phyloP scores from a whole-genome alignment of 176 grass and related monocot genomes.

The Oryza coarctata region DNA sequence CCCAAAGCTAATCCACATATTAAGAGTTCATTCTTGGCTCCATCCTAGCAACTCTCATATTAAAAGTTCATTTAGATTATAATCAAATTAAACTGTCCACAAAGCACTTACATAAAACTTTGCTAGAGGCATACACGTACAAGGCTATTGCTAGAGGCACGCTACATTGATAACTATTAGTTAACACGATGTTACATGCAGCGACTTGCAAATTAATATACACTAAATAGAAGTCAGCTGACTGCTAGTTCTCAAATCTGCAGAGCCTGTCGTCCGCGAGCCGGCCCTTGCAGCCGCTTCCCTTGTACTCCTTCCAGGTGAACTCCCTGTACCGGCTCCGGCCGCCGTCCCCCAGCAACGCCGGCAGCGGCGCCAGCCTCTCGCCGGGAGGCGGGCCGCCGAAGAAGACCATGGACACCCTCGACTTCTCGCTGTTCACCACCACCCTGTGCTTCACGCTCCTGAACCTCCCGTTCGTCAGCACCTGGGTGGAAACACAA shows the following conservation, averaged over 20 bases:
- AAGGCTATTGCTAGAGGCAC: background rate
- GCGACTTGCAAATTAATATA: background rate
- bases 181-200: background rate
- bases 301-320: constrained; percentile 95
- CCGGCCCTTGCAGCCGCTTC: constrained; percentile 45
- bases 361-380: constrained; percentile 61
- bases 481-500: constrained; percentile 43
- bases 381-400: constrained; percentile 56
- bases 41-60: no score
- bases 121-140: background rate
- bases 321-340: constrained; percentile 84
- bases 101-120: background rate
- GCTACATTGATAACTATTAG: background rate
- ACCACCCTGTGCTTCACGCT: constrained; percentile 90
- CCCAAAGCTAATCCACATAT: no score
- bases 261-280: constrained; percentile 69
- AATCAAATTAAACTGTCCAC: background rate
- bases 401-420: constrained; percentile 83
- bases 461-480: constrained; percentile 95
- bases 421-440: constrained; percentile 62
- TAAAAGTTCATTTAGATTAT: background rate
- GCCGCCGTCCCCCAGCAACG: constrained; percentile 53
- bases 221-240: background rate
- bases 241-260: constrained; percentile 55
- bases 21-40: no score